A percentile compares a stretch with the other conserved stretches of the same genome.
phyloP scores from a whole-genome alignment of 208 protist species.

The Trypanosoma vivax region DNA sequence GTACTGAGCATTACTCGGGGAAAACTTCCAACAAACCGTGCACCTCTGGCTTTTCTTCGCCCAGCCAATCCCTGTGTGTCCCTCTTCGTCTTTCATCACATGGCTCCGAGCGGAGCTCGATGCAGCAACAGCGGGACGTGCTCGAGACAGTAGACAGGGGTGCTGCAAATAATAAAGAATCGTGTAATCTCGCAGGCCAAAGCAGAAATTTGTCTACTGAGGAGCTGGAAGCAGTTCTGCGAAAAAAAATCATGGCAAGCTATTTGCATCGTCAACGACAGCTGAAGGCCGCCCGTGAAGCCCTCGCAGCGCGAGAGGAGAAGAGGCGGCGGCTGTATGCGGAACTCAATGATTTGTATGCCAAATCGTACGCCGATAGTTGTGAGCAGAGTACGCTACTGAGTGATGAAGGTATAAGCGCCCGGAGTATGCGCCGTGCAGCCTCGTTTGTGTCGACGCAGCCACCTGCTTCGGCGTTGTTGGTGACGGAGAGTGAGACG shows the following conservation, averaged over 20 bases:
- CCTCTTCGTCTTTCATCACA: too few relatives aligned
- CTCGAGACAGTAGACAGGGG: background rate
- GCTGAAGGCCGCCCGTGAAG: conserved; percentile 27
- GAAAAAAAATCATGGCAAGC: conserved; percentile 42
- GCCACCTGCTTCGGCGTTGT: too few relatives aligned
- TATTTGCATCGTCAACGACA: conserved; percentile 29
- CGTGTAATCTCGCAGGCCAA: conserved; percentile 11
- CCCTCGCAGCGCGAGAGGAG: conserved; percentile 22
- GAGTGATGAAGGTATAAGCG: conserved; percentile 13
- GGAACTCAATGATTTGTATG: conserved; percentile 49
- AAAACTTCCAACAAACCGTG: too few relatives aligned
- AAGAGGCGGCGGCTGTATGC: conserved; percentile 14
- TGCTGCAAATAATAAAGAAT: background rate
- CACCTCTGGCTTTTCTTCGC: too few relatives aligned
- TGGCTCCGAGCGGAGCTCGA: background rate
- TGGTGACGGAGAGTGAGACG: too few relatives aligned
- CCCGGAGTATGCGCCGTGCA: too few relatives aligned
- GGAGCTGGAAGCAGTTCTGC: conserved; percentile 42
- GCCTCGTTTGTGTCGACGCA: conserved; percentile 6
- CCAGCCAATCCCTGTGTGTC: too few relatives aligned
- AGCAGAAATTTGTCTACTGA: conserved; percentile 32
- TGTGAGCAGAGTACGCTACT: conserved; percentile 17
- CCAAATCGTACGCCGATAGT: conserved; percentile 16
- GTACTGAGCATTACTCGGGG: too few relatives aligned
- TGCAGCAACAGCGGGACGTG: background rate